Percentiles rank a stretch among this genome's conserved stretches.
phyloP scores from a whole-genome alignment of 805 yeast genomes.

The Torulaspora microellipsoides region DNA sequence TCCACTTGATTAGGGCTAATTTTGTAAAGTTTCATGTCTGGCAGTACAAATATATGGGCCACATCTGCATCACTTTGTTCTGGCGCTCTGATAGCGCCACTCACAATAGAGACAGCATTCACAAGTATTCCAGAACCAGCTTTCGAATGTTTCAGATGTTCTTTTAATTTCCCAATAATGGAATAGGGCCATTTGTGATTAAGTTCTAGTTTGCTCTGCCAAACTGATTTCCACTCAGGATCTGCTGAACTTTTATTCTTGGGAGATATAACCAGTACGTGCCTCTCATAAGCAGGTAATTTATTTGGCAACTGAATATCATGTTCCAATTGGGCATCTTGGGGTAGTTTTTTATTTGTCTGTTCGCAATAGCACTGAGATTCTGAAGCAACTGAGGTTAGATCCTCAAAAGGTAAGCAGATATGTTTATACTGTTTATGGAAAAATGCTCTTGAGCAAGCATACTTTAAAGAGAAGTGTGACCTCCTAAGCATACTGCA shows the following conservation, averaged over 20 bases:
- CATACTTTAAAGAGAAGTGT: not conserved
- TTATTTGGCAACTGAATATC: constrained; percentile 14
- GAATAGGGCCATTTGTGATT: constrained; percentile 24
- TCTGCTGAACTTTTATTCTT: constrained; percentile 8
- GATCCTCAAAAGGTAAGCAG: not conserved
- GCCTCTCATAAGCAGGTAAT: constrained; percentile 24
- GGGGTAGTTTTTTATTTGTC: constrained; percentile 14
- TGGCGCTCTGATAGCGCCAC: constrained; percentile 8
- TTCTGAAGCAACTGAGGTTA: constrained; percentile 1
- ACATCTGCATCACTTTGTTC: constrained; percentile 3
- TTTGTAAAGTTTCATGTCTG: constrained; percentile 23
- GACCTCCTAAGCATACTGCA: too few relatives aligned
- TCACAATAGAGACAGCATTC: constrained; percentile 16
- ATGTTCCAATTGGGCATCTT: constrained; percentile 12
- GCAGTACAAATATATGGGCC: constrained; percentile 17
- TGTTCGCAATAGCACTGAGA: constrained; percentile 17
- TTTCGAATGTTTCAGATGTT: constrained; percentile 11
- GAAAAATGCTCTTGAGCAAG: constrained; percentile 3
- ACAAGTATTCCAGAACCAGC: constrained; percentile 17
- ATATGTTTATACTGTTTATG: constrained; percentile 14
- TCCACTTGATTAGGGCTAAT: constrained; percentile 12
- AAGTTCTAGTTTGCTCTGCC: constrained; percentile 27
- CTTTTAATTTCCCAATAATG: constrained; percentile 16
- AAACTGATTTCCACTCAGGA: constrained; percentile 17
- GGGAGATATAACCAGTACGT: constrained; percentile 22